These are phyloP conservation scores for Articulospora tetracladia DNA, from an alignment of 495 filamentous ascomycete species.

Conservation along the genomic window DNA sequence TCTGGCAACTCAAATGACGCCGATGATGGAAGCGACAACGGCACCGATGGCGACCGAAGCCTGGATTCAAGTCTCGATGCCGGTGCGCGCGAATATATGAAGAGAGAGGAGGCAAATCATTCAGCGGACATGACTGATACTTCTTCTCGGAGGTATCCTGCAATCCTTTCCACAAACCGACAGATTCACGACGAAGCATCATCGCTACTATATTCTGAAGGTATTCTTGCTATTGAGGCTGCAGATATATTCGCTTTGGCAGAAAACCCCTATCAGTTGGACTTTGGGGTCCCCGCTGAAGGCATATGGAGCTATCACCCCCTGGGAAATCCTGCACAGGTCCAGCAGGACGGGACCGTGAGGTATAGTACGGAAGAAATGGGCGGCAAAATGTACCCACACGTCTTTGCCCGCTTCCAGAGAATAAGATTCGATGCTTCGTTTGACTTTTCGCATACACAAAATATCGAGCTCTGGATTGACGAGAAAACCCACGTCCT, in stretches of 20 bases:
- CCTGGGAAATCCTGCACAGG: background rate
- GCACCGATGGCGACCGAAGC: too few relatives aligned
- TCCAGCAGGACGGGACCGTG: background rate
- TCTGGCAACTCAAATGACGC: background rate
- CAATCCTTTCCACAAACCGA: background rate
- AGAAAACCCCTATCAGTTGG: background rate
- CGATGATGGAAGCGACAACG: background rate
- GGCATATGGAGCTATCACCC: background rate
- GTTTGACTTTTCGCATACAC: background rate
- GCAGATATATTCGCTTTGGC: slow-evolving; percentile 4
- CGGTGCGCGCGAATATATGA: background rate
- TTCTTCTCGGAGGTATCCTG: background rate
- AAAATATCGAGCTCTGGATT: slow-evolving; percentile 4
- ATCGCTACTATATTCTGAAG: background rate
- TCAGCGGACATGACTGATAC: background rate
- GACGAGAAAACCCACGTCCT: slow-evolving; percentile 1
- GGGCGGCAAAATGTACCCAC: background rate
- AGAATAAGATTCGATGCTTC: background rate
- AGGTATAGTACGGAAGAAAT: background rate
- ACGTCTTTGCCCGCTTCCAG: background rate
- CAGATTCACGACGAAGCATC: slow-evolving; percentile 2
- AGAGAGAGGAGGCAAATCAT: background rate
- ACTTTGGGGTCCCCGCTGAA: background rate
- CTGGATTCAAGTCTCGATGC: background rate
- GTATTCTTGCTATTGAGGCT: background rate